phyloP scores from a whole-genome alignment of 1,284 basidiomycete genomes.

The Coniferiporia weirii region DNA sequence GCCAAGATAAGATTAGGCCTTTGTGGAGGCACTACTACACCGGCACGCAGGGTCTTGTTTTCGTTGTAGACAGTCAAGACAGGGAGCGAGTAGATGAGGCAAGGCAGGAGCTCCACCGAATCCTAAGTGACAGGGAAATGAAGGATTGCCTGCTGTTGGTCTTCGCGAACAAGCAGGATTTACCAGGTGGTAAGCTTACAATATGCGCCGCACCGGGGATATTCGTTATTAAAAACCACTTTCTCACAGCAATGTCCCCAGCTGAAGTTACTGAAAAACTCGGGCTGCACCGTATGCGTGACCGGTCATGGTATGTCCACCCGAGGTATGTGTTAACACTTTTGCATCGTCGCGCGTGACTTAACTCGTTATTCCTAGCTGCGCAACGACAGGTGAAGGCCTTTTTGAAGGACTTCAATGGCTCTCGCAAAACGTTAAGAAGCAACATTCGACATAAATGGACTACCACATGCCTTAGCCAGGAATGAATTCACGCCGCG shows the following conservation, averaged over 20 bases:
- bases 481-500: neutral
- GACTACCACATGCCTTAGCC: neutral
- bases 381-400: slow-evolving; percentile 94
- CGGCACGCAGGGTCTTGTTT: slow-evolving; percentile 99
- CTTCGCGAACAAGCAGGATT: slow-evolving; percentile 99
- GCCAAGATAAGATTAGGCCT: slow-evolving; percentile 97
- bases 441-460: slow-evolving; percentile 57
- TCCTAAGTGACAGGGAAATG: slow-evolving; percentile 98
- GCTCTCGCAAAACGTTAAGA: slow-evolving; percentile 95
- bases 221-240: slow-evolving; percentile 9
- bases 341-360: neutral
- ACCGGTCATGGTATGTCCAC: slow-evolving; percentile 98
- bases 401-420: slow-evolving; percentile 94
- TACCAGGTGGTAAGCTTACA: slow-evolving; percentile 79
- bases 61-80: slow-evolving; percentile 89
- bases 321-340: slow-evolving; percentile 63
- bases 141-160: slow-evolving; percentile 94
- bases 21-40: slow-evolving; percentile 99
- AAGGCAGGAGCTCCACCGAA: slow-evolving; percentile 92
- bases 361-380: slow-evolving; percentile 44
- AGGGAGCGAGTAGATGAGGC: slow-evolving; percentile 96
- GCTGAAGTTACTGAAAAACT: slow-evolving; percentile 98
- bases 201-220: neutral
- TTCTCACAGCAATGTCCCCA: slow-evolving; percentile 84
- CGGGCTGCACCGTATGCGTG: slow-evolving; percentile 92